phyloP scores from a whole-genome alignment of 495 filamentous ascomycete genomes.

The Opeltia flavorubescens region DNA sequence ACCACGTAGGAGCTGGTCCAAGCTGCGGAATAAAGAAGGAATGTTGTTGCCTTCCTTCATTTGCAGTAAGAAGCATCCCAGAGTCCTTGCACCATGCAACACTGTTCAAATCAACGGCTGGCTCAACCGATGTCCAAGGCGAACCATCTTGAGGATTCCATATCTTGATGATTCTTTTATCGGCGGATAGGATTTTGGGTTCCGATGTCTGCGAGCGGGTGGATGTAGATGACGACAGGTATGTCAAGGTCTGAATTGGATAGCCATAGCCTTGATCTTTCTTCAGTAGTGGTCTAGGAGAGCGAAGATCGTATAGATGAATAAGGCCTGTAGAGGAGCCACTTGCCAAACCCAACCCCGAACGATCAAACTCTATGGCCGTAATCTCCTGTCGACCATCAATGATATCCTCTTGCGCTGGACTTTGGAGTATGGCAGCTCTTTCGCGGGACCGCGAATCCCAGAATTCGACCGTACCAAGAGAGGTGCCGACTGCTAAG shows the following conservation, averaged over 20 bases:
- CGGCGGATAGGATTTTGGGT: conserved; percentile 78
- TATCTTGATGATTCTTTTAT: conserved; percentile 94
- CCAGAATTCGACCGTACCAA: conserved; percentile 95
- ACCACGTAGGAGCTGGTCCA: conserved; percentile 88
- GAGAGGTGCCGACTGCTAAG: conserved; percentile 84
- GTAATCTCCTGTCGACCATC: conserved; percentile 63
- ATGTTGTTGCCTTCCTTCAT: conserved; percentile 86
- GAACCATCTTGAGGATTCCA: conserved; percentile 72
- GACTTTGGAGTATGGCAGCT: conserved; percentile 55
- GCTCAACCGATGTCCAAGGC: conserved; percentile 91
- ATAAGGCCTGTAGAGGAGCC: conserved; percentile 82
- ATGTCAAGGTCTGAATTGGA: conserved; percentile 78
- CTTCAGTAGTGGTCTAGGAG: conserved; percentile 65
- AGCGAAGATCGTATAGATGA: conserved; percentile 83
- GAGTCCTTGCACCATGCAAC: conserved; percentile 78
- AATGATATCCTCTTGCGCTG: conserved; percentile 23
- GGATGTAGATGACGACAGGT: conserved; percentile 60
- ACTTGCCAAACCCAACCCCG: conserved; percentile 76
- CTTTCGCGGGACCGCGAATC: conserved; percentile 71
- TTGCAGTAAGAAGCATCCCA: conserved; percentile 88
- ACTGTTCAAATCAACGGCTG: conserved; percentile 82
- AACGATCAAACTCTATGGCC: conserved; percentile 69
- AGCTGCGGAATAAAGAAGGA: conserved; percentile 92
- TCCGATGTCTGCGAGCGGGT: conserved; percentile 46
- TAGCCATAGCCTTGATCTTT: conserved; percentile 97